Evolutionary conservation across 148 eudicot species (phyloP).

Genomic region (Cornus controversa): DNA sequence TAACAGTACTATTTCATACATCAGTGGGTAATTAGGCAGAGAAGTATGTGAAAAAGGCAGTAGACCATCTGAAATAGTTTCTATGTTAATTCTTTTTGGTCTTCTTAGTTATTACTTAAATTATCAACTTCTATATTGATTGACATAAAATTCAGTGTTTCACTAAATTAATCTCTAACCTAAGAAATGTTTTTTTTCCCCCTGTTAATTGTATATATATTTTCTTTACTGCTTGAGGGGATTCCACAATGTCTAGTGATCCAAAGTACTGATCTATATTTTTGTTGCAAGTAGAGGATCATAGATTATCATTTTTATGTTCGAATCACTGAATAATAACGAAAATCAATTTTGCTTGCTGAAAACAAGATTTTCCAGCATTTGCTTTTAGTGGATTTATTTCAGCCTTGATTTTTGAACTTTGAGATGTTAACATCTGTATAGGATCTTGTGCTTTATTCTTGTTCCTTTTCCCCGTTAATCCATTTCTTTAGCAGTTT

Average conservation of each 20-base stretch:
- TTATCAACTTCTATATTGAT: not conserved
- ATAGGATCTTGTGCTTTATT: no score
- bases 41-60: not conserved
- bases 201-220: no score
- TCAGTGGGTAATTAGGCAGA: not conserved
- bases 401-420: not conserved
- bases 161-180: not conserved
- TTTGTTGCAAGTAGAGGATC: not conserved
- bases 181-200: not conserved
- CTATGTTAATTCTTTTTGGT: not conserved
- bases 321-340: not conserved
- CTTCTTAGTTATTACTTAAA: not conserved
- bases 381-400: not conserved
- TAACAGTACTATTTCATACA: not conserved
- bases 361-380: slow-evolving; percentile 3
- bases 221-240: not conserved
- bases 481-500: not conserved
- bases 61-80: not conserved
- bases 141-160: not conserved
- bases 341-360: not conserved
- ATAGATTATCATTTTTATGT: not conserved
- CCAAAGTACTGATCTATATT: not conserved
- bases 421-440: not conserved
- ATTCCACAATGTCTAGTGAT: not conserved
- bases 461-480: not conserved